Evolutionary conservation across 148 eudicot species (phyloP).

Genomic region (Rhododendron simsii): DNA sequence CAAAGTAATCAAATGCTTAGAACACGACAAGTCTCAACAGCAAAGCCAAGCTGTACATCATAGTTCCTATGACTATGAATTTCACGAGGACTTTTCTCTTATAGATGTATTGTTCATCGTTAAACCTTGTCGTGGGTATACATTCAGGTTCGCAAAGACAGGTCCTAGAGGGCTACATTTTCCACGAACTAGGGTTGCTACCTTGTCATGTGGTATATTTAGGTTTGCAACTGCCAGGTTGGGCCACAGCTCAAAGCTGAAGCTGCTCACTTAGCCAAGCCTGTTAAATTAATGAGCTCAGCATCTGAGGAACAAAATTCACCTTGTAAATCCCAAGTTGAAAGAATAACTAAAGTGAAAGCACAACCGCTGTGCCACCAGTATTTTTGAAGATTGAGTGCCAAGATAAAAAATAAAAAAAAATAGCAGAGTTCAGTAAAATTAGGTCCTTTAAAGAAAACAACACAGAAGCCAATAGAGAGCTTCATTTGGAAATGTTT

Average conservation of each 20-base stretch:
- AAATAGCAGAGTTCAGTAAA: neutral
- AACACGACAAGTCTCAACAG: neutral
- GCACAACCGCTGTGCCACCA: neutral
- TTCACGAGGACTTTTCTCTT: neutral
- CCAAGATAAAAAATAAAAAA: no score
- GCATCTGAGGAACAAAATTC: neutral
- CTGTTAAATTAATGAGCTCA: neutral
- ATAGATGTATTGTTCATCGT: neutral
- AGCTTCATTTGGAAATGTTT: neutral
- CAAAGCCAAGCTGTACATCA: neutral
- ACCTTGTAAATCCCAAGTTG: neutral
- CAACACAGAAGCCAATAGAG: neutral
- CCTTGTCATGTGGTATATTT: neutral
- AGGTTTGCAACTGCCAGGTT: neutral
- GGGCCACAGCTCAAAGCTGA: neutral
- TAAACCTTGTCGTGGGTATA: neutral
- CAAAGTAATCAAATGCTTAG: neutral
- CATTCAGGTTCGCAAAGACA: neutral
- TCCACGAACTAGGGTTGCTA: neutral
- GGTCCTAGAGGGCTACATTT: neutral
- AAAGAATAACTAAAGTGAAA: neutral
- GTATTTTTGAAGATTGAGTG: neutral
- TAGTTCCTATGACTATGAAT: neutral
- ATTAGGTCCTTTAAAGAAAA: neutral
- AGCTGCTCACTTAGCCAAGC: neutral